These are phyloP conservation scores for Globisporangium solare DNA, from an alignment of 352 stramenopile genomes.

Conservation along the genomic window DNA sequence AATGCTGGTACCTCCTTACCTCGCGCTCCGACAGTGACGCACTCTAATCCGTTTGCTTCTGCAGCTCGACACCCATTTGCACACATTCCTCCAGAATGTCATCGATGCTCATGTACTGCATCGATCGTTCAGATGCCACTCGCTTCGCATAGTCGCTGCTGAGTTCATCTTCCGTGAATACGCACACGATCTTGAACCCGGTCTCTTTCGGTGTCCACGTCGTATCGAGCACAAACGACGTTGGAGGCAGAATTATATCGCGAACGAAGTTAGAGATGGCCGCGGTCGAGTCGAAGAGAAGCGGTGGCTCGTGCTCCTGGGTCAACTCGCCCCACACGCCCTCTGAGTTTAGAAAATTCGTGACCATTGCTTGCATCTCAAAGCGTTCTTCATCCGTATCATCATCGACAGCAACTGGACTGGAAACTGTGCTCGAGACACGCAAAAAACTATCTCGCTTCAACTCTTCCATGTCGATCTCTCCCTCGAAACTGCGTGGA, in stretches of 20 bases:
- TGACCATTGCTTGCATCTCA: constrained; percentile 18
- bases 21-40: constrained; percentile 34
- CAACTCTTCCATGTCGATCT: constrained; percentile 16
- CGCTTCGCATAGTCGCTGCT: constrained; percentile 17
- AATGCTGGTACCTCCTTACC: constrained; percentile 20
- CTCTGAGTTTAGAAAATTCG: constrained; percentile 21
- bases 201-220: constrained; percentile 6
- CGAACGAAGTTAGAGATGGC: constrained; percentile 4
- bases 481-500: neutral
- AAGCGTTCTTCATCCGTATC: constrained; percentile 15
- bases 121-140: constrained; percentile 30
- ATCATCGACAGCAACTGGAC: neutral
- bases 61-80: constrained; percentile 41
- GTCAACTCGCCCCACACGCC: constrained; percentile 20
- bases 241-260: neutral
- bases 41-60: constrained; percentile 36
- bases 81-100: constrained; percentile 49
- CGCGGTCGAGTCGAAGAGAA: neutral
- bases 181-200: constrained; percentile 20
- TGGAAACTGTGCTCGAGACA: neutral
- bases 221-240: constrained; percentile 7
- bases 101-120: constrained; percentile 35
- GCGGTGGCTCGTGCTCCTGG: neutral
- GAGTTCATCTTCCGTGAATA: constrained; percentile 26
- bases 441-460: constrained; percentile 21